A percentile compares a stretch with the other conserved stretches of the same genome.
Conservation (phyloP, 2,329 filamentous ascomycete genomes). For the Calonectria henricotiae region DNA sequence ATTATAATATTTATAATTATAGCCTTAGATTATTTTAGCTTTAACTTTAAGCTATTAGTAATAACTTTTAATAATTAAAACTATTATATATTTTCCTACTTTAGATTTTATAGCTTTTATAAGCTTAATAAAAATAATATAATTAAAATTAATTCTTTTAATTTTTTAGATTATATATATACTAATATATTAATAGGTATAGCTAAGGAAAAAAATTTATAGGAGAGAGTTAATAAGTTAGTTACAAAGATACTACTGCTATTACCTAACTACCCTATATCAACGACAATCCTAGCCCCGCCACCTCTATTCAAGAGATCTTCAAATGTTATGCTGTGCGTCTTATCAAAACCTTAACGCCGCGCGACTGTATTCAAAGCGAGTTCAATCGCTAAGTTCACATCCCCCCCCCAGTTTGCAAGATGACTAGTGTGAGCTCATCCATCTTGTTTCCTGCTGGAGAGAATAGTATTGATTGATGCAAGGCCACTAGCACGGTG, state of each 20-base stretch:
- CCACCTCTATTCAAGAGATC: neutral
- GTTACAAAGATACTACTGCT: neutral
- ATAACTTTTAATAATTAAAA: too few relatives aligned
- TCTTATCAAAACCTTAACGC: neutral
- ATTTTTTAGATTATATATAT: too few relatives aligned
- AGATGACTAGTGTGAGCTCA: conserved; percentile 50
- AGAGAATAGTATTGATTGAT: conserved; percentile 48
- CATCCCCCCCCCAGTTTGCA: conserved; percentile 24
- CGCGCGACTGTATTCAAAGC: conserved; percentile 2
- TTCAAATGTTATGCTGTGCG: conserved; percentile 25
- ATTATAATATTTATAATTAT: too few relatives aligned
- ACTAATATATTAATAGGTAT: too few relatives aligned
- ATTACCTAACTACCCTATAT: conserved; percentile 11
- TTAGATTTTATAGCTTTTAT: too few relatives aligned
- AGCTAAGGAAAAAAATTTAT: too few relatives aligned
- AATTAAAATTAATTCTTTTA: too few relatives aligned
- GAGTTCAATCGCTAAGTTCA: conserved; percentile 10
- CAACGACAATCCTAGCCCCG: neutral
- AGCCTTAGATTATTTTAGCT: too few relatives aligned
- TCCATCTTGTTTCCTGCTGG: neutral
- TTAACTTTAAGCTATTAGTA: too few relatives aligned
- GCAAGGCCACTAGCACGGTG: conserved; percentile 78
- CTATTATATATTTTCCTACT: too few relatives aligned
- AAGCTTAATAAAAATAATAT: too few relatives aligned
- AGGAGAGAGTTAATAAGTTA: neutral